Conservation (phyloP, 129 eudicot genomes). For the Daucus carota region DNA sequence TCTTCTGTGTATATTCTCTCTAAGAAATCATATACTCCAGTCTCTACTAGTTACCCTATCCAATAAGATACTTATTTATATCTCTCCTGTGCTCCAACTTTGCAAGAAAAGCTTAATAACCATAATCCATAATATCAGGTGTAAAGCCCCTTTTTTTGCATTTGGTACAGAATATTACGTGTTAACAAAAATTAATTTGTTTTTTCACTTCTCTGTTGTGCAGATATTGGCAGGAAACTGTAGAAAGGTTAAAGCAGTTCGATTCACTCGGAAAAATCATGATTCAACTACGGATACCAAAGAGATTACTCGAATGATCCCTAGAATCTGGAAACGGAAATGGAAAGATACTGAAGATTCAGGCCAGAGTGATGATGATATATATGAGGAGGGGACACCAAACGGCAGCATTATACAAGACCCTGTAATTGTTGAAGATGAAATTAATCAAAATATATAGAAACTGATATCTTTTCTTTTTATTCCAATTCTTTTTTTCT, state of each 20-base stretch:
- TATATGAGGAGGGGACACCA: conserved; percentile 12
- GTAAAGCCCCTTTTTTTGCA: neutral
- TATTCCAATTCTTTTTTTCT: conserved; percentile 18
- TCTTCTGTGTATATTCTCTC: neutral
- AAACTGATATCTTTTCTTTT: conserved; percentile 20
- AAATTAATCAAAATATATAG: conserved; percentile 21
- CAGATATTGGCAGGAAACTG: conserved; percentile 56
- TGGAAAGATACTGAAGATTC: conserved; percentile 30
- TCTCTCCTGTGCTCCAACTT: neutral
- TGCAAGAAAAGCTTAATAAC: neutral
- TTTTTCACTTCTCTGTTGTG: conserved; percentile 14
- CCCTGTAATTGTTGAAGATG: conserved; percentile 18
- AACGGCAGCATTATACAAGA: conserved; percentile 9
- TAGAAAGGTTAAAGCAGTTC: conserved; percentile 47
- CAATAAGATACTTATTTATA: neutral
- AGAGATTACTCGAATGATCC: conserved; percentile 42
- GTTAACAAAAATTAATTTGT: neutral
- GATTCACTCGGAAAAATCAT: conserved; percentile 40
- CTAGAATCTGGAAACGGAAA: conserved; percentile 47
- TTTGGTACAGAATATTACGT: neutral
- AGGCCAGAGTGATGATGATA: conserved; percentile 29
- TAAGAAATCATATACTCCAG: neutral
- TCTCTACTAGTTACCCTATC: neutral
- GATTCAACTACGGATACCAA: conserved; percentile 43
- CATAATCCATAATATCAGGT: neutral